These are phyloP conservation scores for Hordeum vulgare DNA, from an alignment of 176 grass and related monocot species.

Conservation along the genomic window MorexV3_pseudomolecules_assembly NC_058520.1:566563774-566564273, in stretches of 20 bases:
- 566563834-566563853: slow-evolving; percentile 37
- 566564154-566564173: background rate
- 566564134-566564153: background rate
- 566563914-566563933: slow-evolving; percentile 37
- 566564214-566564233: slow-evolving; percentile 99
- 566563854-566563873: slow-evolving; percentile 24
- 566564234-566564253: slow-evolving; percentile 39
- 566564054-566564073: slow-evolving; percentile 25
- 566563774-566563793: background rate
- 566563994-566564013: slow-evolving; percentile 7
- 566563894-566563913: slow-evolving; percentile 5
- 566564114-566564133: slow-evolving; percentile 34
- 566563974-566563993: background rate
- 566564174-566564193: slow-evolving; percentile 37
- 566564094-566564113: slow-evolving; percentile 73
- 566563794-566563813: background rate
- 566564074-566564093: slow-evolving; percentile 28
- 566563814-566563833: background rate
- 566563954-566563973: background rate
- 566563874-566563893: background rate
- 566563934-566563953: slow-evolving; percentile 1
- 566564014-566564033: slow-evolving; percentile 35
- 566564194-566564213: slow-evolving; percentile 96
- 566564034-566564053: slow-evolving; percentile 29
- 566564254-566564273: background rate